Evolutionary conservation across 352 stramenopile species (phyloP), one percentile per base, ranked within the genome.

Genomic region (Phytophthora sansomeana): DNA sequence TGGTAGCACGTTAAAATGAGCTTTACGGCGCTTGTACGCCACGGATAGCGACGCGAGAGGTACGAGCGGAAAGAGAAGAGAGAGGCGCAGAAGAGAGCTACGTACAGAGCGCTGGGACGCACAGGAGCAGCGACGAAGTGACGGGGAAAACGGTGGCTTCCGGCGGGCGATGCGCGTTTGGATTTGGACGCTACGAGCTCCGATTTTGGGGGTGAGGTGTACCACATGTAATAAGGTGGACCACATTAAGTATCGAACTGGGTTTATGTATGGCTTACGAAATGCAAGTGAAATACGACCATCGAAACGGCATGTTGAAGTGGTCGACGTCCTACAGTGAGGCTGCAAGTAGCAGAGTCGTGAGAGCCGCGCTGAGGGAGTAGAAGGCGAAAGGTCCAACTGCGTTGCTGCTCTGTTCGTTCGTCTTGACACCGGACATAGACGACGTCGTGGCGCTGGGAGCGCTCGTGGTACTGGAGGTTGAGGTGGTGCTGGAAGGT

Each of bases 181-280:
- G 63, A 71, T 67, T 51, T 71, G n/a, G n/a, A n/a, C n/a, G n/a
- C n/a, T n/a, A n/a, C n/a, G 55, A 43, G 21, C 38, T 16, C 38
- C 29, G n/a, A 39, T 50, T 30, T 63, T 48, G 63, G 63, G 63
- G 51, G 63, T 63, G 50, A 35, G 47, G 63, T 72, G 4, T 6
- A 0, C 0, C 7, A 72, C 63, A 63, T 21, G 0, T 43, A 17
- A 24, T 66, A 5, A 29, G 5, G 61, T 69, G 36, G 19, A 29
- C 14, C 61, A 69, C 61, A 36, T 28, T 28, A 28, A 35, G 13
- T 6, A 14, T 21, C 5, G 29, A 41, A 7, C 29, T 49, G 21
- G 21, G 21, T 24, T 24, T 24, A 24, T 32, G 24, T 58, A 58
- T 48, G 36, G 8, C 8, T 38, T 48, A 58, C 7, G 30, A 38